Conservation (phyloP, 2,329 filamentous ascomycete species). For the Acrodontium crateriforme region DNA sequence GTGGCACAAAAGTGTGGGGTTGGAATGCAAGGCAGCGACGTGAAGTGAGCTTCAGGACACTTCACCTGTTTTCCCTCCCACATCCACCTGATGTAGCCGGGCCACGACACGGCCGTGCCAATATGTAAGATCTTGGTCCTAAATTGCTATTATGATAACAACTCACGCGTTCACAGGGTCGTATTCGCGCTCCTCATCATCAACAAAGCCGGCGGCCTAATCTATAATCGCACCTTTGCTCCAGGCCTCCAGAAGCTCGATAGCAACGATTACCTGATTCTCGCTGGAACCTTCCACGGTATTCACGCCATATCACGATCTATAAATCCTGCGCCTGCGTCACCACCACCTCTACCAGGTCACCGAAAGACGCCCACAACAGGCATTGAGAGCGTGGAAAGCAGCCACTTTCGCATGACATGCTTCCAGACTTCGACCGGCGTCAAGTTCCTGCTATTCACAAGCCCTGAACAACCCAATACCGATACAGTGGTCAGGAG, state of each 20-base stretch:
- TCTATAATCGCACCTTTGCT: slow-evolving; percentile 92
- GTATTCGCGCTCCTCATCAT: slow-evolving; percentile 94
- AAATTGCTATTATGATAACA: no score
- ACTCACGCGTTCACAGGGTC: slow-evolving; percentile 45
- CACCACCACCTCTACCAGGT: slow-evolving; percentile 18
- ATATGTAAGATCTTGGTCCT: no score
- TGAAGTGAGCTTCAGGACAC: no score
- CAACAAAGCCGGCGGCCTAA: slow-evolving; percentile 88
- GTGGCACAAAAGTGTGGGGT: no score
- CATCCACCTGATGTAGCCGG: no score
- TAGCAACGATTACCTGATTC: slow-evolving; percentile 91
- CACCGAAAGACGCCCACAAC: slow-evolving; percentile 43
- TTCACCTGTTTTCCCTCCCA: no score
- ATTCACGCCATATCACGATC: slow-evolving; percentile 52
- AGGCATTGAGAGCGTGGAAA: slow-evolving; percentile 85
- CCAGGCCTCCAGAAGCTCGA: slow-evolving; percentile 75
- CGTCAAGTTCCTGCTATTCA: slow-evolving; percentile 91
- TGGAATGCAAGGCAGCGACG: no score
- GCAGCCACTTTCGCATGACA: slow-evolving; percentile 84
- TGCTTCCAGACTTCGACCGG: slow-evolving; percentile 93
- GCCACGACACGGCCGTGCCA: background rate
- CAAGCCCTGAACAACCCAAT: slow-evolving; percentile 75
- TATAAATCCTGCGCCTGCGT: slow-evolving; percentile 29
- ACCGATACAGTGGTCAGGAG: slow-evolving; percentile 70
- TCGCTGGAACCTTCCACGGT: slow-evolving; percentile 92